These are phyloP conservation scores for Entomortierella parvispora DNA, from an alignment of 192 early-diverging fungal genomes.

Conservation along the genomic window DNA sequence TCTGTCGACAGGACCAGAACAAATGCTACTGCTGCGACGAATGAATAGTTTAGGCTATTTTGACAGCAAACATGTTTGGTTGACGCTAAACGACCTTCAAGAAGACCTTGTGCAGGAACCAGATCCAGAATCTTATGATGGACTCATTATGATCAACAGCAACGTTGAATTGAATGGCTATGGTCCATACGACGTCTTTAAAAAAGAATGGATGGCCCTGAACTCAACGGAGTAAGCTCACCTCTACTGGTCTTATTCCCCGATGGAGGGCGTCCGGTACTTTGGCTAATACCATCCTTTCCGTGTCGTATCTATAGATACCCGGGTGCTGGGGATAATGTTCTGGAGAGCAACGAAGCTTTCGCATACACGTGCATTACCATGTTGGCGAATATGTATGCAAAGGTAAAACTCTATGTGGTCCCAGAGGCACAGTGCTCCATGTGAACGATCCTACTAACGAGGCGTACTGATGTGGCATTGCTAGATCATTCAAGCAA, in stretches of 20 bases:
- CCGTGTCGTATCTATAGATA: constrained; percentile 22
- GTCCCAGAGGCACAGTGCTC: not conserved
- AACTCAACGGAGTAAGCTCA: constrained; percentile 13
- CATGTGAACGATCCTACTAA: no score
- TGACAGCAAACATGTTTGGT: constrained; percentile 16
- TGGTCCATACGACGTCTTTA: constrained; percentile 54
- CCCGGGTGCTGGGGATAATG: constrained; percentile 45
- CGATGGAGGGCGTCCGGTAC: constrained; percentile 11
- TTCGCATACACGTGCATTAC: constrained; percentile 59
- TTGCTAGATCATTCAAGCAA: not conserved
- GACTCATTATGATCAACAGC: constrained; percentile 53
- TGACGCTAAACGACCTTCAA: constrained; percentile 21
- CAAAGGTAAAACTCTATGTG: constrained; percentile 19
- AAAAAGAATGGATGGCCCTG: constrained; percentile 41
- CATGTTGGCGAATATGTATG: constrained; percentile 54
- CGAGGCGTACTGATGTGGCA: no score
- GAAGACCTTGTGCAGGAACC: not conserved
- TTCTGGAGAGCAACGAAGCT: constrained; percentile 45
- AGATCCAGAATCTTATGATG: constrained; percentile 14
- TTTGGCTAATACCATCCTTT: constrained; percentile 7
- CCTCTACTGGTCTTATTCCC: not conserved
- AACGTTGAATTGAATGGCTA: constrained; percentile 46
- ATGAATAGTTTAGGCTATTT: no score
- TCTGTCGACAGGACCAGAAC: not conserved
- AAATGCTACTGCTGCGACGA: not conserved